A percentile compares a stretch with the other conserved stretches of the same genome.
These are phyloP conservation scores for Sugiyamaella floridensis DNA, from an alignment of 805 yeast species.

Conservation along the genomic window DNA sequence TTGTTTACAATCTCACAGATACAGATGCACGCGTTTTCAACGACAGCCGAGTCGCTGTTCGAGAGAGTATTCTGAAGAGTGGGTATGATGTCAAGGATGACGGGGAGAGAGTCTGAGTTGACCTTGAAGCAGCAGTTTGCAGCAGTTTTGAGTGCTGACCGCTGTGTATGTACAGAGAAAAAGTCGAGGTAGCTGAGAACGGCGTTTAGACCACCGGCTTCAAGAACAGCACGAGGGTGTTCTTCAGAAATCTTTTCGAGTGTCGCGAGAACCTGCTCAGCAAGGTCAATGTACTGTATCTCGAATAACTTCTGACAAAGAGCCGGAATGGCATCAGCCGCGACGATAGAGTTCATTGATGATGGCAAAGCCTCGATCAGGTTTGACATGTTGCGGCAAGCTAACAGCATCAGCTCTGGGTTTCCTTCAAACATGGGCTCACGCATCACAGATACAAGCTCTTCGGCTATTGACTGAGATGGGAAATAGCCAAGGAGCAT, in stretches of 20 bases:
- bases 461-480: constrained; percentile 45
- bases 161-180: constrained; percentile 81
- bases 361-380: constrained; percentile 68
- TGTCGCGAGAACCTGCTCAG: constrained; percentile 77
- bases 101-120: constrained; percentile 16
- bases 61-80: constrained; percentile 45
- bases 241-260: constrained; percentile 31
- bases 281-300: constrained; percentile 78
- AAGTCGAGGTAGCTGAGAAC: constrained; percentile 76
- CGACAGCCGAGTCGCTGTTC: constrained; percentile 51
- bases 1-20: constrained; percentile 51
- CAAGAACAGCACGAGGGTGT: constrained; percentile 33
- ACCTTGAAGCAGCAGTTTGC: constrained; percentile 18
- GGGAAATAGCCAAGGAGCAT: constrained; percentile 40
- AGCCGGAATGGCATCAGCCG: constrained; percentile 57
- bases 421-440: constrained; percentile 55
- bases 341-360: constrained; percentile 53
- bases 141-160: constrained; percentile 57
- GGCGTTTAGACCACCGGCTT: constrained; percentile 54
- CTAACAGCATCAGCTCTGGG: constrained; percentile 72
- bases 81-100: constrained; percentile 52
- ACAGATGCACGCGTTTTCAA: constrained; percentile 61
- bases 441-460: constrained; percentile 50
- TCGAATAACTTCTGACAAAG: constrained; percentile 62
- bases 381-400: constrained; percentile 79